phyloP scores from a whole-genome alignment of 345 rosid genomes.

The Clausena lansium region DNA sequence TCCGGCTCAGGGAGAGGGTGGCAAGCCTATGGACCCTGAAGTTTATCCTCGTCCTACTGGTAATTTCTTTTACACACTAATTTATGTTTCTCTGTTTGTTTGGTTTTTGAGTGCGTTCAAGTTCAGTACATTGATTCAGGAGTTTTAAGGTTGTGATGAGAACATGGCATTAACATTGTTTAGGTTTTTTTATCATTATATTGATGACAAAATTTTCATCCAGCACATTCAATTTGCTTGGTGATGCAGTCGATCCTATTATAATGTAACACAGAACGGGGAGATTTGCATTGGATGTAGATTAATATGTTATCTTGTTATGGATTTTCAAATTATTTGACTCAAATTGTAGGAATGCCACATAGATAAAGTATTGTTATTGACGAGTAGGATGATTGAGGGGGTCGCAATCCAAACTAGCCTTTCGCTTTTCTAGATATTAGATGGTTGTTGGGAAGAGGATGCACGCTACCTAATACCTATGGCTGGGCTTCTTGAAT shows the following conservation, averaged over 20 bases:
- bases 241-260: neutral
- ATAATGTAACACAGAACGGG: neutral
- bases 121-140: neutral
- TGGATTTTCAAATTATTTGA: neutral
- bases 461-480: neutral
- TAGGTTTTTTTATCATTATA: neutral
- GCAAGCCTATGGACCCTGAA: constrained; percentile 68
- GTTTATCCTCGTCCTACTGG: constrained; percentile 85
- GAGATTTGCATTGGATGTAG: neutral
- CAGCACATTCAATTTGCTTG: neutral
- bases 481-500: neutral
- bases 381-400: neutral
- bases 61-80: constrained; percentile 4
- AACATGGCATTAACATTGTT: neutral
- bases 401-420: neutral
- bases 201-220: neutral
- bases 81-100: neutral
- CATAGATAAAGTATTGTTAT: neutral
- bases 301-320: neutral
- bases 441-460: neutral
- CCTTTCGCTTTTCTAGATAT: neutral
- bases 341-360: neutral
- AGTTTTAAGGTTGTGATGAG: neutral
- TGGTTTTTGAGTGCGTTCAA: neutral
- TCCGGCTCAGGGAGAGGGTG: constrained; percentile 53